Base-by-base conservation (phyloP, 2,329 filamentous ascomycete genomes). In the Raffaelea arxii region DNA sequence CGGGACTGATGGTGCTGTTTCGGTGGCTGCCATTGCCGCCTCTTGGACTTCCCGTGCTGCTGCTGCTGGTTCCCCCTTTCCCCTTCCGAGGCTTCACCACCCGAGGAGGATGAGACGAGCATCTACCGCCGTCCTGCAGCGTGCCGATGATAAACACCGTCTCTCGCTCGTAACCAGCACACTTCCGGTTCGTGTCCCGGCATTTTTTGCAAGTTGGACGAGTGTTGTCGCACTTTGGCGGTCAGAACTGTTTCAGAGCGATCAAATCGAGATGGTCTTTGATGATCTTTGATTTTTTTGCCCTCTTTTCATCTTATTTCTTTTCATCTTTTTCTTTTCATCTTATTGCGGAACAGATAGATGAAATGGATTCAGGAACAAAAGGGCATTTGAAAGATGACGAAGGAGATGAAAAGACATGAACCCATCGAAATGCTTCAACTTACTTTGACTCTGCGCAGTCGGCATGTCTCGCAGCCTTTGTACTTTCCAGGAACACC, bases 111-210 rank as follows among this genome's bases (percentile, higher is more conserved):
- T 78, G 75, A 2, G 74, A 77, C 38, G 74, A 74, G 44, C 76
- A 77, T 25, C 75, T 69, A 11, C 75, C 75, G 48, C 68, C 71
- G 49, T 69, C 70, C 48, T 75, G 65, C 32, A 64, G 65, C 3
- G 75, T 79, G n/a, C 74, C 75, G 35, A 77, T 72, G 58, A 84
- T 80, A 61, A 84, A 84, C 47, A 82, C 72, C 16, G 72, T 73
- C 56, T 81, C 72, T 35, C 75, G 67, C 56, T 80, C 72, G 59
- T 84, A 84, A 35, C 80, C 80, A 41, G 71, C 72, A 54, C 80
- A 84, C 48, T 70, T 60, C 39, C 77, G 67, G 21, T 76, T 75
- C 54, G 71, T 74, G 54, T 72, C 68, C 47, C 69, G 64, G 58
- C 80, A 84, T 57, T 80, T 81, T 46, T 69, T 70, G 59, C 80